Evolutionary conservation across 2,329 filamentous ascomycete species (phyloP).

Genomic region (Aspergillus jensenii): DNA sequence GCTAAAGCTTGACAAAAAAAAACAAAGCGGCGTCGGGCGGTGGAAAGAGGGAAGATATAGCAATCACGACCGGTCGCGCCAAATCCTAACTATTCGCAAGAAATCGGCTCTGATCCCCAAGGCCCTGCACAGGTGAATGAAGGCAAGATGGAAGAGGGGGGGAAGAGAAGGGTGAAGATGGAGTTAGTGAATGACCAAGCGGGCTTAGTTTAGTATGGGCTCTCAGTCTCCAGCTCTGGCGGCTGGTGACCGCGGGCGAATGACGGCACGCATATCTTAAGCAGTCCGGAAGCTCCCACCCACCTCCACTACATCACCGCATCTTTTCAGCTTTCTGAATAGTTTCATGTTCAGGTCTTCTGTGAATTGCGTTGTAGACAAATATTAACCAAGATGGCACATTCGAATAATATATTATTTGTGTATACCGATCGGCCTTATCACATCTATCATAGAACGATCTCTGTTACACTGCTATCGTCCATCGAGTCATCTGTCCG

Average conservation of each 20-base stretch:
- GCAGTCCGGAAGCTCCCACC: neutral
- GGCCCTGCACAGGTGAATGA: slow-evolving; percentile 4
- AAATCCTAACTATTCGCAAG: neutral
- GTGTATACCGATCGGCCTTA: neutral
- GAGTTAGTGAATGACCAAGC: slow-evolving; percentile 9
- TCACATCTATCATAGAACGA: neutral
- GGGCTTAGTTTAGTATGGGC: slow-evolving; percentile 7
- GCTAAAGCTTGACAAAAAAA: slow-evolving; percentile 22
- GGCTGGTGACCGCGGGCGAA: slow-evolving; percentile 16
- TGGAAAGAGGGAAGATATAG: slow-evolving; percentile 14
- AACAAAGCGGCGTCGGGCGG: slow-evolving; percentile 27
- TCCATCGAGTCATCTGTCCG: neutral
- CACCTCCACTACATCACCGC: neutral
- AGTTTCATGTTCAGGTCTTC: neutral
- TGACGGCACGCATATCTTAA: slow-evolving; percentile 15
- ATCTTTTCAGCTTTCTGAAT: neutral
- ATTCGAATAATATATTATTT: neutral
- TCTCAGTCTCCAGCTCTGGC: slow-evolving; percentile 1
- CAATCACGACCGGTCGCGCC: slow-evolving; percentile 1
- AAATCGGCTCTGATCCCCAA: neutral
- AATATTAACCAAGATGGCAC: neutral
- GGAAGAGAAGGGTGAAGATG: slow-evolving; percentile 5
- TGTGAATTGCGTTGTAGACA: neutral
- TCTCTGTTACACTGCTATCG: neutral
- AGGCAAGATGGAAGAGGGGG: slow-evolving; percentile 8